Percentiles rank a stretch among this genome's conserved stretches.
Conservation (phyloP, 139 green algal species). For the Coccomyxa sp. region DNA sequence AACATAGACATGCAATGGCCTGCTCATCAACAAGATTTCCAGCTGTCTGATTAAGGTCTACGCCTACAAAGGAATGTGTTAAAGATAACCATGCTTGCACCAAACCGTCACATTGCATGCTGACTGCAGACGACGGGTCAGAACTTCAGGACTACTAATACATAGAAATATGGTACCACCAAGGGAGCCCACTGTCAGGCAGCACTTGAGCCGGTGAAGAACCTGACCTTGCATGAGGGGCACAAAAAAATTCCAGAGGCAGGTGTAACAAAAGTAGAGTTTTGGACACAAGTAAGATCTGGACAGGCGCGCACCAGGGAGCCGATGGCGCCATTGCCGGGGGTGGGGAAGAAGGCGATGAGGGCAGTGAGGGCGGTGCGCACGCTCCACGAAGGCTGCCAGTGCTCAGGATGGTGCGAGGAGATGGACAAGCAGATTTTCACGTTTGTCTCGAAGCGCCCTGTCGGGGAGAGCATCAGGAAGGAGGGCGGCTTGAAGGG, state of each 20-base stretch:
- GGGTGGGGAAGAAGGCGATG: conserved; percentile 92
- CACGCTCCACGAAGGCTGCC: conserved; percentile 97
- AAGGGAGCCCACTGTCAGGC: too few relatives aligned
- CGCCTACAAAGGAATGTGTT: too few relatives aligned
- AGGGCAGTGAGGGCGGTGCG: conserved; percentile 89
- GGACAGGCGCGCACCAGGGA: conserved; percentile 51
- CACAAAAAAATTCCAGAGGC: not conserved
- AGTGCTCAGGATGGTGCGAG: conserved; percentile 94
- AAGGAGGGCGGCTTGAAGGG: conserved; percentile 98
- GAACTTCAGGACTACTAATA: too few relatives aligned
- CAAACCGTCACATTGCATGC: too few relatives aligned
- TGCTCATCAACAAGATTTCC: not conserved
- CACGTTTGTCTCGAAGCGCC: conserved; percentile 81
- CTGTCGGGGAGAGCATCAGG: conserved; percentile 88
- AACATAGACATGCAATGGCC: not conserved
- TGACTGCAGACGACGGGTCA: too few relatives aligned
- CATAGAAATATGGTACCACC: too few relatives aligned
- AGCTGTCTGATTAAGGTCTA: too few relatives aligned
- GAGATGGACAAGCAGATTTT: conserved; percentile 97
- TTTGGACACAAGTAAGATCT: not conserved
- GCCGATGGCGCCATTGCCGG: conserved; percentile 85
- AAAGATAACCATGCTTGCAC: too few relatives aligned
- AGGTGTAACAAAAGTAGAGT: not conserved
- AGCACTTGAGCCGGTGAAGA: too few relatives aligned
- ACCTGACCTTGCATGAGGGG: not conserved